Conservation (phyloP, 2,329 filamentous ascomycete species). For the Claviceps monticola region DNA sequence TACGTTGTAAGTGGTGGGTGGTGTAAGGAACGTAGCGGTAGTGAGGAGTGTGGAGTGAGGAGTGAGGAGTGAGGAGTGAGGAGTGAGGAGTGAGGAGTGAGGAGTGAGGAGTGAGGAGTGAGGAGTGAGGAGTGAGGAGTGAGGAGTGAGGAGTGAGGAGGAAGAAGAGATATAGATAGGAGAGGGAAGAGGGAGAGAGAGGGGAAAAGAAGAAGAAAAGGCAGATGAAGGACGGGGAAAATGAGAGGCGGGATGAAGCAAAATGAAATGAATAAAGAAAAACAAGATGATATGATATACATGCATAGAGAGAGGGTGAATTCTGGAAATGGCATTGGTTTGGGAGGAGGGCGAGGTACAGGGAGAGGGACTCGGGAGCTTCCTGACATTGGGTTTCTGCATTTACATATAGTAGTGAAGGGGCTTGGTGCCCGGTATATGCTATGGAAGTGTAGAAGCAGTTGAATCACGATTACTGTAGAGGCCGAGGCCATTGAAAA, state of each 20-base stretch:
- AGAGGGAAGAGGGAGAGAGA: not conserved
- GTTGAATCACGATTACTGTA: no score
- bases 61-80: not conserved
- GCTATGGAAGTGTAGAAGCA: no score
- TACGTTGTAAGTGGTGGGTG: constrained; percentile 30
- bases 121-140: not conserved
- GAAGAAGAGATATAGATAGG: not conserved
- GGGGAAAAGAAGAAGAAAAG: not conserved
- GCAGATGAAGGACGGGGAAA: not conserved
- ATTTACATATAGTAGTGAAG: no score
- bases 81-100: not conserved
- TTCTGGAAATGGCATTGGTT: constrained; percentile 5
- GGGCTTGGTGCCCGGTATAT: no score
- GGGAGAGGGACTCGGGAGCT: no score
- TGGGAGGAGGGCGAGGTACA: no score
- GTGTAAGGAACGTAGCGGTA: not conserved
- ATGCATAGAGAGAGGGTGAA: not conserved
- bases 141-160: not conserved
- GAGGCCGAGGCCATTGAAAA: no score
- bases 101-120: not conserved
- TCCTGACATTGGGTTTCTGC: no score
- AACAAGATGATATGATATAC: not conserved
- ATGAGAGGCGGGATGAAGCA: no score
- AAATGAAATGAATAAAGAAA: not conserved
- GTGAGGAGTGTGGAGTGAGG: not conserved